Evolutionary conservation across 305 asterid species (phyloP).

Genomic region (Salvia sclarea): DNA sequence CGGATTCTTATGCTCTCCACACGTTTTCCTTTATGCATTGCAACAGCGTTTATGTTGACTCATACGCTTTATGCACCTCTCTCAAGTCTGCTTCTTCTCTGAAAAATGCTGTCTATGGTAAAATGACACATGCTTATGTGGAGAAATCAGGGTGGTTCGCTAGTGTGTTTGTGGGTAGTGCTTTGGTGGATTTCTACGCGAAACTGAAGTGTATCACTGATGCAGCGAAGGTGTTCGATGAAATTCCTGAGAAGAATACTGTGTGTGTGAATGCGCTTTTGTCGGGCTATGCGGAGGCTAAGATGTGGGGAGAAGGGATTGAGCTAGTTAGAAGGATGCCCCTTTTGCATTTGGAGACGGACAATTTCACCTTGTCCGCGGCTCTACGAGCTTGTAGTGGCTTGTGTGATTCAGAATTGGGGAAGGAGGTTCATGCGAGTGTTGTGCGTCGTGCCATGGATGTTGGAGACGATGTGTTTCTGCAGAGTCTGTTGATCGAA

Average conservation of each 20-base stretch:
- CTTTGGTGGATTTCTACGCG: constrained; percentile 55
- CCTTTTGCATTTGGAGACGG: constrained; percentile 41
- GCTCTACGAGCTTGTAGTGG: constrained; percentile 68
- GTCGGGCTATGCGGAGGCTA: constrained; percentile 70
- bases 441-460: constrained; percentile 43
- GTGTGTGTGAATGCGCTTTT: constrained; percentile 77
- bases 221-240: constrained; percentile 65
- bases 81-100: constrained; percentile 54
- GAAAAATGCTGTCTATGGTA: constrained; percentile 44
- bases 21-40: constrained; percentile 69
- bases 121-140: constrained; percentile 52
- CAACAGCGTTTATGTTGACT: constrained; percentile 52
- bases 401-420: constrained; percentile 52
- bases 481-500: constrained; percentile 77
- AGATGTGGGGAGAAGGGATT: constrained; percentile 61
- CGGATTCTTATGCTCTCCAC: constrained; percentile 48
- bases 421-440: constrained; percentile 67
- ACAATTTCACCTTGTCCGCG: constrained; percentile 61
- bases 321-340: constrained; percentile 54
- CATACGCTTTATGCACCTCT: constrained; percentile 73
- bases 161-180: constrained; percentile 79
- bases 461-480: constrained; percentile 52
- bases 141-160: constrained; percentile 70
- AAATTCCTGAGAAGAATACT: constrained; percentile 68
- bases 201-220: constrained; percentile 37